A percentile compares a stretch with the other conserved stretches of the same genome.
phyloP scores from a whole-genome alignment of 495 filamentous ascomycete species.

The Lasiosphaeria miniovina region DNA sequence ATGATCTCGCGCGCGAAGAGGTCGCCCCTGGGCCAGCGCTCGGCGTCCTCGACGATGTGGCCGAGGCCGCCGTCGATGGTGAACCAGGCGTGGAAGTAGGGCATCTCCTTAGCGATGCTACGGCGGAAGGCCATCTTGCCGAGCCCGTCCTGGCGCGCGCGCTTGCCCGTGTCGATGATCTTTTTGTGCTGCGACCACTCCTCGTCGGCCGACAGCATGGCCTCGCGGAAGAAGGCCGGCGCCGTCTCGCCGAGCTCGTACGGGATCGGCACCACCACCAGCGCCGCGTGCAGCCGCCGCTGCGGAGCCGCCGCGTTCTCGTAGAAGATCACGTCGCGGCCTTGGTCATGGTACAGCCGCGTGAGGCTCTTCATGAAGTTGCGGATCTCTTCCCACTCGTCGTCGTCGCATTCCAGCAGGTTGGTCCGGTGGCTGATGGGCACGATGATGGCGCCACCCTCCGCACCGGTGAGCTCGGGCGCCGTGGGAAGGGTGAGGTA shows the following conservation, averaged over 20 bases:
- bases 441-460: slow-evolving; percentile 80
- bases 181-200: slow-evolving; percentile 96
- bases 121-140: slow-evolving; percentile 82
- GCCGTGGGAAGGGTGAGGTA: slow-evolving; percentile 87
- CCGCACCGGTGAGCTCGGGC: slow-evolving; percentile 69
- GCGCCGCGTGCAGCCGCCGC: slow-evolving; percentile 75
- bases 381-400: slow-evolving; percentile 98
- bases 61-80: slow-evolving; percentile 86
- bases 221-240: slow-evolving; percentile 93
- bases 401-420: slow-evolving; percentile 94
- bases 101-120: slow-evolving; percentile 91
- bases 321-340: slow-evolving; percentile 91
- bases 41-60: slow-evolving; percentile 85
- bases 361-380: slow-evolving; percentile 99
- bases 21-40: slow-evolving; percentile 88
- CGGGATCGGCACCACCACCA: slow-evolving; percentile 84
- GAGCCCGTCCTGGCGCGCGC: slow-evolving; percentile 61
- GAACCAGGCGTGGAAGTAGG: slow-evolving; percentile 98
- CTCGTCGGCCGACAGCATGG: slow-evolving; percentile 80
- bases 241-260: slow-evolving; percentile 83
- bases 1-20: slow-evolving; percentile 89
- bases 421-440: slow-evolving; percentile 87
- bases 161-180: slow-evolving; percentile 81
- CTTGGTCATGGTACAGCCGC: slow-evolving; percentile 87
- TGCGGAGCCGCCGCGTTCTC: slow-evolving; percentile 87